Base-by-base conservation (phyloP, 1,139 yeast genomes). In the Debaryomycetaceae sp. region DNA sequence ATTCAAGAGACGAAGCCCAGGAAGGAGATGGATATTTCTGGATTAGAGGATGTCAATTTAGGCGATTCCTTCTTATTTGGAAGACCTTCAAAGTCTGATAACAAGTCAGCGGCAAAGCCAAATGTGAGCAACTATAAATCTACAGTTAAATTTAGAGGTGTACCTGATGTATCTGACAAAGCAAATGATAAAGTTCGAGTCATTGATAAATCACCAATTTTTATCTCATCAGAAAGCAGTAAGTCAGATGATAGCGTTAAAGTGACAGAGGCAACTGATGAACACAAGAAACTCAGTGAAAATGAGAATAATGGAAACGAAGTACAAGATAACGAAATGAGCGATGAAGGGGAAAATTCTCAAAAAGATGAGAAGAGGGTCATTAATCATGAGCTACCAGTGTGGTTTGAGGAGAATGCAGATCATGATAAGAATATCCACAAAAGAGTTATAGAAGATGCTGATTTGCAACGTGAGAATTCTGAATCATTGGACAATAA, bases 391-490 rank as follows among this genome's bases (percentile, higher is more conserved):
- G 16, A 47, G 2, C 17, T 54, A 11, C 62, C 63, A 2, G 33
- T 43, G 3, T 57, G 62, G 62, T 58, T 58, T 29, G 42, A 45
- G 16, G 40, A 43, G 15, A 30, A 31, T 19, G 33, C 17, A 34
- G 41, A 11, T 38, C 47, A 3, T 31, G 22, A 16, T n/a, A 29
- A 14, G 30, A 30, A 11, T 37, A 43, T 17, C 39, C 45, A 8
- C 37, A 41, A 11, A 8, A 8, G 7, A 8, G 26, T 22, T 11
- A n/a, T n/a, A n/a, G 26, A 22, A 22, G 11, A 11, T 11, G 7
- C 26, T 8, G 26, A 3, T 11, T 2, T 8, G 11, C 26, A 2
- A 22, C 7, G 7, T 11, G 26, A 22, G 2, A 8, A 3, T 8
- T 8, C 26, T 8, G 11, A 8, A 8, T 11, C 26, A 22, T 22